Percentiles rank a stretch among this genome's conserved stretches.
Conservation (phyloP, 1,284 basidiomycete genomes). For the Malassezia pachydermatis region DNA sequence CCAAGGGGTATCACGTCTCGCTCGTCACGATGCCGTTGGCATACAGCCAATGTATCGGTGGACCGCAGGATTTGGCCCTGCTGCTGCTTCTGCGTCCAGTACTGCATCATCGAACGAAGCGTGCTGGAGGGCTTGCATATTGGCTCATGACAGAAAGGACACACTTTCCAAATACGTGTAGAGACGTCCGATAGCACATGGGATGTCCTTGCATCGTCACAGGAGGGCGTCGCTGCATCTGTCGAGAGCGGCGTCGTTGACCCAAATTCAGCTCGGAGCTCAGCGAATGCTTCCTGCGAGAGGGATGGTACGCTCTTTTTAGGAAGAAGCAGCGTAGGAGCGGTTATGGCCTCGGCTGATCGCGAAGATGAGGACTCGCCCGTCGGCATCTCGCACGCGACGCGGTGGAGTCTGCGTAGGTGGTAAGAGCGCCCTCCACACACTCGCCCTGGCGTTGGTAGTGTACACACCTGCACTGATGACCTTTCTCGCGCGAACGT, state of each 20-base stretch:
- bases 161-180: not conserved
- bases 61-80: constrained; percentile 5
- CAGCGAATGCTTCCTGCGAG: constrained; percentile 1
- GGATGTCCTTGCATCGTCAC: too few relatives aligned
- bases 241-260: not conserved
- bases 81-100: constrained; percentile 3
- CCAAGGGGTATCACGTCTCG: constrained; percentile 13
- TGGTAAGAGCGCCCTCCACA: too few relatives aligned
- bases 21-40: constrained; percentile 17
- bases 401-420: too few relatives aligned
- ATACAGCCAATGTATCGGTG: constrained; percentile 17
- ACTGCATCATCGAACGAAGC: constrained; percentile 3
- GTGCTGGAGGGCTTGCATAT: constrained; percentile 1
- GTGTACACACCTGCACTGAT: too few relatives aligned
- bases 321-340: not conserved
- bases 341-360: too few relatives aligned
- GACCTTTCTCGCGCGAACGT: too few relatives aligned
- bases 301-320: not conserved
- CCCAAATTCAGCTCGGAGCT: constrained; percentile 12
- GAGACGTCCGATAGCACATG: not conserved
- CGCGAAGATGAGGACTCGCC: too few relatives aligned
- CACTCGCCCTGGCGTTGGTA: too few relatives aligned
- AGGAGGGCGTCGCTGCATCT: too few relatives aligned
- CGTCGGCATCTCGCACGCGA: too few relatives aligned
- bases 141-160: constrained; percentile 11